Evolutionary conservation across 495 filamentous ascomycete genomes (phyloP), one percentile per base, ranked within the genome.

Genomic region (Aspergillus haitiensis): DNA sequence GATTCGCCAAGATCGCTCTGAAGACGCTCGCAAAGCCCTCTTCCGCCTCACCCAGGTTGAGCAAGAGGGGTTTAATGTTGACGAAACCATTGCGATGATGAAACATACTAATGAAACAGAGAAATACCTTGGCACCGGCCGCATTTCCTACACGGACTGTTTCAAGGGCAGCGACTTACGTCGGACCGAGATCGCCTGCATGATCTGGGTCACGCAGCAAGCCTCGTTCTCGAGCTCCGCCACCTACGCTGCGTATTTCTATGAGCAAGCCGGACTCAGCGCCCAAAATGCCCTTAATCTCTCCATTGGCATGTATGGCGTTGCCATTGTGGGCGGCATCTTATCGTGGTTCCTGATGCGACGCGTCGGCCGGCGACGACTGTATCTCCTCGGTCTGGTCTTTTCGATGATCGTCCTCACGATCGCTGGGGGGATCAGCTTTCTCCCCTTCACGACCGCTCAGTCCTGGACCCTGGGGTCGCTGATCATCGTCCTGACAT

Each of bases 181-280:
- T 3, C 21, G 21, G 21, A 27, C 21, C 1, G 21, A 27, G 3
- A 27, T 27, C 21, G 21, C 21, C 21, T 27, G 21, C 37, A 40
- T 11, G 37, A n/a, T 11, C 7, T n/a, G 37, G 37, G n/a, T 40
- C 5, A 40, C 37, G 0, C 37, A 40, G 7, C 37, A 40, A 40
- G 37, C 37, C n/a, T 40, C 11, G 21, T 27, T 27, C 21, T 27
- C 21, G 21, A 27, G 21, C 3, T 27, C 21, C 21, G 21, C 21
- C 56, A 84, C 86, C 46, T 91, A 89, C 68, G 86, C 82, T 7
- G 87, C 86, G 50, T 83, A 88, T 64, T 92, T 91, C 74, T 79
- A 84, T 52, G 75, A 83, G 54, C 82, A 86, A 58, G 88, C 88
- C 3, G 88, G 88, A 0, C 78, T 90, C 3, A 61, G 72, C 15